A percentile compares a stretch with the other conserved stretches of the same genome.
These are phyloP conservation scores for Aspergillus japonicus DNA, from an alignment of 2,329 filamentous ascomycete species.

Conservation along the genomic window DNA sequence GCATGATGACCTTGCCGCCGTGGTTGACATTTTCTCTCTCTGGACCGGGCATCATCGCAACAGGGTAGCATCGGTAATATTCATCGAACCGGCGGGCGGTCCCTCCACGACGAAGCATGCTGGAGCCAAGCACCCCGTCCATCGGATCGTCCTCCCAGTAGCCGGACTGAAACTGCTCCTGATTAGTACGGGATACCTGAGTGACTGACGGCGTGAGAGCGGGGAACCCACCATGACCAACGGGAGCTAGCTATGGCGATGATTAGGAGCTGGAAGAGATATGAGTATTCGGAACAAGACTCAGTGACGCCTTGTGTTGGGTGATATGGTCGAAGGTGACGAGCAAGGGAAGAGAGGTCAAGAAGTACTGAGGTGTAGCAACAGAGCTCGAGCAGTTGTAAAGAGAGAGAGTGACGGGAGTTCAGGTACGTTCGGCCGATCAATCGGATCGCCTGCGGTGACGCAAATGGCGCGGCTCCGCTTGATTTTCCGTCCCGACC, in stretches of 20 bases:
- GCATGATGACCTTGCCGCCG: conserved; percentile 95
- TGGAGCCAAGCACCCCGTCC: conserved; percentile 54
- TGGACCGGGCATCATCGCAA: conserved; percentile 88
- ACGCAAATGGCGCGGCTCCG: conserved; percentile 36
- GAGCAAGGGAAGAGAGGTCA: not conserved
- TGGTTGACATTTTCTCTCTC: conserved; percentile 90
- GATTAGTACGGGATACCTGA: not conserved
- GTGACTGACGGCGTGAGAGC: not conserved
- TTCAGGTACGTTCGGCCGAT: conserved; percentile 9
- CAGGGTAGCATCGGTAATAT: conserved; percentile 95
- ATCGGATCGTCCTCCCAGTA: conserved; percentile 56
- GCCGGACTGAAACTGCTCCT: conserved; percentile 43
- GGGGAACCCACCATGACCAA: conserved; percentile 27
- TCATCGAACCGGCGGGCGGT: conserved; percentile 84
- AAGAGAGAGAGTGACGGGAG: not conserved
- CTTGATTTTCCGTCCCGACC: conserved; percentile 44
- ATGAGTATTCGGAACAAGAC: not conserved
- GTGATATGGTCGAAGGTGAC: not conserved
- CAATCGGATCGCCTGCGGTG: conserved; percentile 28
- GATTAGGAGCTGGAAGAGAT: not conserved
- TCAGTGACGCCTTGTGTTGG: not conserved
- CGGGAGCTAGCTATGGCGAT: not conserved
- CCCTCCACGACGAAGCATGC: conserved; percentile 52
- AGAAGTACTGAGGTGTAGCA: not conserved
- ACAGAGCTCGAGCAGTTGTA: not conserved